Base-by-base conservation (phyloP, 2,329 filamentous ascomycete species). In the Paraphoma chrysanthemicola region DNA sequence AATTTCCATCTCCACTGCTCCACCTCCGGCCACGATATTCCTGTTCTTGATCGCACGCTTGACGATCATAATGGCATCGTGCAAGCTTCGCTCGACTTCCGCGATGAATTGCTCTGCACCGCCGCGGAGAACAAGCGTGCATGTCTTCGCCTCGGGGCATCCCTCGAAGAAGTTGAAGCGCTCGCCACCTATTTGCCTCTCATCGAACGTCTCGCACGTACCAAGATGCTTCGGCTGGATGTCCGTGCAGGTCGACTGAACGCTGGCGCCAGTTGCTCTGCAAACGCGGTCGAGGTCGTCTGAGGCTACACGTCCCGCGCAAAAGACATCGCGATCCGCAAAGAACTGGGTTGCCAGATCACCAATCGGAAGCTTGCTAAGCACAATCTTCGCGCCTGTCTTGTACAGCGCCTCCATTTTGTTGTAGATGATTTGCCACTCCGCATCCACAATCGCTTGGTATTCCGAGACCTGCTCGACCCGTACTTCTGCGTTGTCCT, bases 381-480 rank as follows among this genome's bases (percentile, higher is more conserved):
- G 88, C 42, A 99, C 93, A 49, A 99, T 93, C 86, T 97, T 97
- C 64, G 95, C 95, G 52, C 95, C 95, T 6, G 94, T 97, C 80
- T 94, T 89, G 85, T 94, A 87, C 51, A 97, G 82, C 47, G 94
- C 92, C 82, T 99, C 95, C 77, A 99, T 91, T 85, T 99, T 99
- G 84, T 97, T 94, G 87, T 90, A 98, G 79, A 99, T 99, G 76
- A 99, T 99, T 80, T 97, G 93, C 95, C 95, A 99, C 80, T 99
- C 95, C 30, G 95, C 95, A 74, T 99, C 95, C 75, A 99, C 95
- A 68, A 99, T 97, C 62, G 95, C 95, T 82, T 99, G 95, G 83
- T 99, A 99, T 81, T 99, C 95, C 17, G 94, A 96, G 50, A 99
- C 95, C 79, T 98, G 93, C 81, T 98, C 95, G 56, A 99, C 93